Evolutionary conservation across 1,284 basidiomycete genomes (phyloP).

Genomic region (Athelia sp.): DNA sequence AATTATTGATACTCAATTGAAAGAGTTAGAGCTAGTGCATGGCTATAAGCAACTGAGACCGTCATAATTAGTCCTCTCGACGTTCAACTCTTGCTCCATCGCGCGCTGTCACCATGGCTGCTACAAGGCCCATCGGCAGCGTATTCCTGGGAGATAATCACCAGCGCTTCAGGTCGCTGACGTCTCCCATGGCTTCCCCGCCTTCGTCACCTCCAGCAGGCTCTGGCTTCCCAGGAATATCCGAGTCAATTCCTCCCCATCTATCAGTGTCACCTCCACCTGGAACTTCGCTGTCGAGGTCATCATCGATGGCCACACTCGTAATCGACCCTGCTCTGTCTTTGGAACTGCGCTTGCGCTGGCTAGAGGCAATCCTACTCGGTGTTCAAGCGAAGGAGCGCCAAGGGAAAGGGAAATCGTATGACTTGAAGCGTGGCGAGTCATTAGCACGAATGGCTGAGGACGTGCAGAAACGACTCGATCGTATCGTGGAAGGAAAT

Average conservation of each 20-base stretch:
- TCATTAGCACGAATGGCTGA: conserved; percentile 54
- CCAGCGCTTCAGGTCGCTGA: conserved; percentile 53
- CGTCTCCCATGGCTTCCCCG: conserved; percentile 45
- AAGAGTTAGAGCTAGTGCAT: too few species aligned
- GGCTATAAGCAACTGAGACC: too few species aligned
- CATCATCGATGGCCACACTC: conserved; percentile 18
- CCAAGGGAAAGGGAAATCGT: conserved; percentile 24
- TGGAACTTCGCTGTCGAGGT: conserved; percentile 5
- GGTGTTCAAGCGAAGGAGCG: conserved; percentile 43
- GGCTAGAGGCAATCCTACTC: conserved; percentile 70
- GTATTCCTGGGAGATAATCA: conserved; percentile 75
- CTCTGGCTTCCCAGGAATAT: conserved; percentile 15
- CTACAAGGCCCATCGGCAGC: conserved; percentile 46
- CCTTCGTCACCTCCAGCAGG: conserved; percentile 51
- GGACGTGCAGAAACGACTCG: conserved; percentile 52
- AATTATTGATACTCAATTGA: background rate
- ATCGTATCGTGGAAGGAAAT: conserved; percentile 54
- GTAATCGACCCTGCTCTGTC: conserved; percentile 60
- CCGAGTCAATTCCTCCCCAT: conserved; percentile 11
- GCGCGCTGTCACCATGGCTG: conserved; percentile 34
- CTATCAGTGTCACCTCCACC: conserved; percentile 3
- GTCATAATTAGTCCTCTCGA: too few species aligned
- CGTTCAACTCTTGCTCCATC: background rate
- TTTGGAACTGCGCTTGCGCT: conserved; percentile 65
- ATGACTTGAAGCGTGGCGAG: conserved; percentile 38